Evolutionary conservation across 2,329 filamentous ascomycete genomes (phyloP), one percentile per base, ranked within the genome.

Genomic region (Decorospora gaudefroyi): DNA sequence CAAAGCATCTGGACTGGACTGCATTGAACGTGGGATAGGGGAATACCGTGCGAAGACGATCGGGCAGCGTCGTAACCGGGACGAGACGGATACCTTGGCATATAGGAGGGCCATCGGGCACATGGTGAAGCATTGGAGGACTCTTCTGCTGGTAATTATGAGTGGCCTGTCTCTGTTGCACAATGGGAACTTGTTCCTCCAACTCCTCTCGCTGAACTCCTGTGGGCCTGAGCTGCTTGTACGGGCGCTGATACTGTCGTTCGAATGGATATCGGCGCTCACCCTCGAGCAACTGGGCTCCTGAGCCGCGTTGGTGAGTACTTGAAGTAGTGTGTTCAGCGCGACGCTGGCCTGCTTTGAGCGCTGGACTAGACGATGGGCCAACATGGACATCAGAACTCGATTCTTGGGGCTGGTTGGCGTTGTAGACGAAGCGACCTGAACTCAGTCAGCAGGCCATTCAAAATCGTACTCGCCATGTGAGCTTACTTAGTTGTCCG

Each of bases 1-100:
- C 65, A 55, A 92, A 93, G 58, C 86, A 90, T 62, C 85, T 89
- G 0, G 89, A 93, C 61, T 95, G 89, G 0, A 92, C 79, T 5
- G 85, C 87, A 64, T 95, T 95, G 73, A 95, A 90, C 0, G 86
- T 69, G 1, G 83, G 78, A 53, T 87, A 93, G 0, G 83, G 78
- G 57, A 93, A 95, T 0, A 92, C 66, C 1, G 80, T 72, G 15
- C 83, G 81, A 53, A 90, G 82, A 25, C 79, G 80, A 68, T 91
- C 85, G 2, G 88, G 85, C 1, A 93, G 72, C 8, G 79, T 75
- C 46, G 79, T 73, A 1, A 79, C 75, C 10, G 82, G 76, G 11
- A 87, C 71, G 10, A 87, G 75, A 26, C 74, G 71, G 47, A 87
- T 84, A 0, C 83, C 84, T 65, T 82, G 79, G 30, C 81, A 72